Evolutionary conservation across 305 asterid species (phyloP), one percentile per base, ranked within the genome.

Genomic region (Lippia alba): DNA sequence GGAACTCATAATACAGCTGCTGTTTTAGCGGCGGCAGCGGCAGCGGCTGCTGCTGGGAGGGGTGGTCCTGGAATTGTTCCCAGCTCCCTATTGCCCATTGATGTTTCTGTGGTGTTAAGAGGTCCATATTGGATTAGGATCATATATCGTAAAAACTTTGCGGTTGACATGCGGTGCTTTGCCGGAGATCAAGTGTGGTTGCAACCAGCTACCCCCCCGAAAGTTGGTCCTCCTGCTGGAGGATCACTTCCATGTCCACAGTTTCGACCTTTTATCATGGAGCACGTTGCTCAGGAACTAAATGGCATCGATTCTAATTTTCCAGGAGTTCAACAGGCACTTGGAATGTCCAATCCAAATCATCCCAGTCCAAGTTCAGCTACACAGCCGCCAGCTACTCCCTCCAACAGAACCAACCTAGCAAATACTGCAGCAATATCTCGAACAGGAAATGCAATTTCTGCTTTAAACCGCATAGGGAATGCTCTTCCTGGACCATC

Each of bases 181-280:
- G 96, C 99, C 74, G 99, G 99, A 80, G 99, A 92, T 84, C 99
- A 95, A 77, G 98, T 95, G 34, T 95, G 99, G 99, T 77, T 95
- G 87, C 99, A 95, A 84, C 99, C 99, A 71, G 98, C 99, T 15
- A 95, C 99, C 49, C 99, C 98, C 7, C 99, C 99, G 2, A 95
- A 93, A 83, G 94, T 91, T 56, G 99, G 99, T 24, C 93, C 84
- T 15, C 79, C 92, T 44, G 82, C 73, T 50, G 99, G 99, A 65
- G 99, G 99, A 74, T 95, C 98, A 60, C 91, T 95, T 76, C 97
- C 99, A 9, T 95, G 99, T 82, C 99, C 99, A 50, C 98, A 95
- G 72, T 92, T 95, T 71, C 97, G 99, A 64, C 99, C 99, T 41
- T 95, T 95, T 78, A 95, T 95, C 60, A 92, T 92, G 99, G 99